Evolutionary conservation across 163 green algal species (phyloP), one percentile per base, ranked within the genome.

Genomic region (Prototheca stagnorum): DNA sequence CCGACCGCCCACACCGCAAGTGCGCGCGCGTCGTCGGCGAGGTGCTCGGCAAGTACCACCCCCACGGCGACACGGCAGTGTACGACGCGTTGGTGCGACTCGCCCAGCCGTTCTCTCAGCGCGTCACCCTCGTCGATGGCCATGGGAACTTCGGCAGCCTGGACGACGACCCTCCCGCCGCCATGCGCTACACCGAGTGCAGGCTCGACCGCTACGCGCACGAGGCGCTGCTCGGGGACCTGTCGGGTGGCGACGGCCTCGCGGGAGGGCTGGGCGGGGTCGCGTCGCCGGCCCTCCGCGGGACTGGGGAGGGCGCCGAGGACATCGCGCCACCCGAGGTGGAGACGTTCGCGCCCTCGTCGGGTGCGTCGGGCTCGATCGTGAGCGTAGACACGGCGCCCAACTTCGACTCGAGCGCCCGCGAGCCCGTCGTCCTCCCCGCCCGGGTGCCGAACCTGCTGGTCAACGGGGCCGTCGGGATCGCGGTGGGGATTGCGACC

Each of bases 1-100:
- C 66, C 19, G 79, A 54, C 54, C 93, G 90, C 58, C 73, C 73
- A 11, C 75, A 70, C 59, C 57, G 76, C 21, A 96, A 96, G 70
- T 94, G 81, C 58, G 88, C 89, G 4, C 67, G 89, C 6, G 88
- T 98, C 24, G 89, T 98, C n/a, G 89, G 88, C 25, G 88, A 97
- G 65, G 88, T 98, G 51, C 70, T 99, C 51, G 90, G 90, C 34
- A 97, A 96, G 65, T 96, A 87, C 55, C 90, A 99, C 63, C 90
- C 90, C 0, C 90, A 99, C 59, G 90, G 90, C 25, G 90, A 99
- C 57, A 71, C 67, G 3, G 80, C 88, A 2, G 88, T 99, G 17
- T 99, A 99, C 56, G 88, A 95, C 48, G 75, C 90, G 1, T 62
- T 99, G 1, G 91, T 99, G 42, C 71, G 88, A 8, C 69, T 94